Percentiles rank a stretch among this genome's conserved stretches.
These are phyloP conservation scores for Pyracantha coccinea DNA, from an alignment of 331 rosid genomes.

Conservation along the genomic window DNA sequence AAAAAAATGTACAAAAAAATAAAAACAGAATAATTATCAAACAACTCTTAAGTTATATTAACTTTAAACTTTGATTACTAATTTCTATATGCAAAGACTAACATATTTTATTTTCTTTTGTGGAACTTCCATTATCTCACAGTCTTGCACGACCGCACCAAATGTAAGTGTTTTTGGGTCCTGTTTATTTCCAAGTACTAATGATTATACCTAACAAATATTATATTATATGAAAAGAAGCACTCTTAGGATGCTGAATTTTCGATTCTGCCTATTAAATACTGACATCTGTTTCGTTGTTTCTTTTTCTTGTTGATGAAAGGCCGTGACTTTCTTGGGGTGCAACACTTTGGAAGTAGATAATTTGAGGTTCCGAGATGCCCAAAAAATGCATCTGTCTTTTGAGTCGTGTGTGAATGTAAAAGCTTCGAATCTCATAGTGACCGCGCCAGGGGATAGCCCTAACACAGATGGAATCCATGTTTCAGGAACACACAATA, in stretches of 20 bases:
- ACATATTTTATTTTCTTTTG: not conserved
- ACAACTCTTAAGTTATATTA: not conserved
- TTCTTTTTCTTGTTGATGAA: not conserved
- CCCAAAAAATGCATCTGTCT: conserved; percentile 74
- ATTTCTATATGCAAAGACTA: not conserved
- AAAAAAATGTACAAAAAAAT: too few relatives aligned
- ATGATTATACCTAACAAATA: not conserved
- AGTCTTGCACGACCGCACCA: conserved; percentile 73
- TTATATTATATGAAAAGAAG: not conserved
- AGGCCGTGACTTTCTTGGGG: conserved; percentile 68
- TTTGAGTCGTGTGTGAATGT: conserved; percentile 46
- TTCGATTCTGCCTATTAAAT: not conserved
- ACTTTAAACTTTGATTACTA: not conserved
- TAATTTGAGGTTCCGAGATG: conserved; percentile 38
- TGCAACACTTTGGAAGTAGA: conserved; percentile 50
- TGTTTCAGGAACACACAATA: conserved; percentile 45
- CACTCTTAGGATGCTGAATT: not conserved
- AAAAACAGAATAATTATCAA: too few relatives aligned
- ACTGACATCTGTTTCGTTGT: not conserved
- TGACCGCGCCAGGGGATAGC: conserved; percentile 61
- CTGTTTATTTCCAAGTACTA: not conserved
- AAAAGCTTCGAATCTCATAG: conserved; percentile 31
- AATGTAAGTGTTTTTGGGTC: conserved; percentile 48
- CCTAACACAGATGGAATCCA: conserved; percentile 98
- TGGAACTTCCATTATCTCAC: conserved; percentile 17